Conservation (phyloP, 768 basidiomycete genomes). For the Pleurotus ostreatus region DNA sequence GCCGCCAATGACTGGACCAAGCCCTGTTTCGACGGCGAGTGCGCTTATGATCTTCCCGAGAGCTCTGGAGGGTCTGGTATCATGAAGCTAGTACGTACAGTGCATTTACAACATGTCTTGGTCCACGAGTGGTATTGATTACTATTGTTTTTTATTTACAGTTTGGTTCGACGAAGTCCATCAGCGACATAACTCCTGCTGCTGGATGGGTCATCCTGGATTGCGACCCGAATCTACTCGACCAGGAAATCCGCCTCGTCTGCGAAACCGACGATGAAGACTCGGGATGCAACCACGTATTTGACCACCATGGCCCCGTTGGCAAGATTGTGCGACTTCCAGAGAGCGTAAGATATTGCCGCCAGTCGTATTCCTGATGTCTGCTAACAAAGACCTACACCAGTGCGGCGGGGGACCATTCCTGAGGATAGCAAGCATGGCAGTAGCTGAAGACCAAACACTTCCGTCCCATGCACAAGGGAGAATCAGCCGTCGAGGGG, state of each 20-base stretch:
- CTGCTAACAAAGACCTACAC: neutral
- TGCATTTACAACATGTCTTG: too few relatives aligned
- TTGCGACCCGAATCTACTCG: neutral
- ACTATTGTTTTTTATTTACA: neutral
- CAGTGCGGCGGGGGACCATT: slow-evolving; percentile 14
- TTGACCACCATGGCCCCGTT: slow-evolving; percentile 29
- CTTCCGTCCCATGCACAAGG: slow-evolving; percentile 20
- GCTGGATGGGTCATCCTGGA: neutral
- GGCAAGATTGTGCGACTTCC: slow-evolving; percentile 52
- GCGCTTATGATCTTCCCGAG: slow-evolving; percentile 16
- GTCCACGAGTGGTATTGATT: neutral
- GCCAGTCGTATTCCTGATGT: neutral
- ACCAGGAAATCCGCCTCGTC: neutral
- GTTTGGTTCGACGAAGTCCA: neutral
- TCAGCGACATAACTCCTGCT: neutral
- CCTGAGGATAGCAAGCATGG: slow-evolving; percentile 25
- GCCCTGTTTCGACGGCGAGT: slow-evolving; percentile 20
- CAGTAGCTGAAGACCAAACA: slow-evolving; percentile 31
- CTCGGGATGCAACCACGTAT: slow-evolving; percentile 35
- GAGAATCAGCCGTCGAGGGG: slow-evolving; percentile 21
- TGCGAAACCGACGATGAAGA: slow-evolving; percentile 7
- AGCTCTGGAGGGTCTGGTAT: neutral
- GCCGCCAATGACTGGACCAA: slow-evolving; percentile 17
- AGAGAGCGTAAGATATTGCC: slow-evolving; percentile 34
- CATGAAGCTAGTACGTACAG: neutral